These are phyloP conservation scores for Acmispon strigosus DNA, from an alignment of 306 rosid genomes.

Conservation along the genomic window DNA sequence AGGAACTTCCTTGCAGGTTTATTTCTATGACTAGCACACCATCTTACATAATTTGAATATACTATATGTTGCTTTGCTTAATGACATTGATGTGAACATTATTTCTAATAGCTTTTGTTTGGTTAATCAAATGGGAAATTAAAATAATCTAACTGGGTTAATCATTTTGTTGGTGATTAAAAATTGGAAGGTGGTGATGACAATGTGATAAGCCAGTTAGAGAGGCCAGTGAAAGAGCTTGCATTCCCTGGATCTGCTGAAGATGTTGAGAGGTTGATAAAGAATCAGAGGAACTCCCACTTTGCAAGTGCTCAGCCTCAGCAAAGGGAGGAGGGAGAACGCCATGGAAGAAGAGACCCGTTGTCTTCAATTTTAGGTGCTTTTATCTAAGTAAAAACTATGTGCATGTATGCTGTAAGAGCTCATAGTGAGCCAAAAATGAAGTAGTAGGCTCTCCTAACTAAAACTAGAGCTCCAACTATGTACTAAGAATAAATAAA, in stretches of 20 bases:
- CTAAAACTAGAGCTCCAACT: background rate
- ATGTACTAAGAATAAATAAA: constrained; percentile 9
- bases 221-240: constrained; percentile 15
- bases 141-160: background rate
- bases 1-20: constrained; percentile 43
- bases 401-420: background rate
- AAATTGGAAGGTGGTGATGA: constrained; percentile 23
- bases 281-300: constrained; percentile 21
- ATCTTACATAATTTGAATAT: too few relatives aligned
- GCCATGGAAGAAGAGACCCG: background rate
- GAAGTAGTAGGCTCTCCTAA: background rate
- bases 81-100: background rate
- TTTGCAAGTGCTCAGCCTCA: constrained; percentile 26
- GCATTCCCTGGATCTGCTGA: constrained; percentile 19
- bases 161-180: background rate
- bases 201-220: constrained; percentile 31
- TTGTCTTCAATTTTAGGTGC: constrained; percentile 16
- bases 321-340: background rate
- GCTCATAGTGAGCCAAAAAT: background rate
- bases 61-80: background rate
- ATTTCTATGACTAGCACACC: too few relatives aligned
- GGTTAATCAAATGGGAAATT: background rate
- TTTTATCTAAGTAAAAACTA: constrained; percentile 4
- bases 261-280: constrained; percentile 22
- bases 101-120: background rate